Evolutionary conservation across 495 filamentous ascomycete genomes (phyloP), one percentile per base, ranked within the genome.

Genomic region (Staphylotrichum tortipilum): DNA sequence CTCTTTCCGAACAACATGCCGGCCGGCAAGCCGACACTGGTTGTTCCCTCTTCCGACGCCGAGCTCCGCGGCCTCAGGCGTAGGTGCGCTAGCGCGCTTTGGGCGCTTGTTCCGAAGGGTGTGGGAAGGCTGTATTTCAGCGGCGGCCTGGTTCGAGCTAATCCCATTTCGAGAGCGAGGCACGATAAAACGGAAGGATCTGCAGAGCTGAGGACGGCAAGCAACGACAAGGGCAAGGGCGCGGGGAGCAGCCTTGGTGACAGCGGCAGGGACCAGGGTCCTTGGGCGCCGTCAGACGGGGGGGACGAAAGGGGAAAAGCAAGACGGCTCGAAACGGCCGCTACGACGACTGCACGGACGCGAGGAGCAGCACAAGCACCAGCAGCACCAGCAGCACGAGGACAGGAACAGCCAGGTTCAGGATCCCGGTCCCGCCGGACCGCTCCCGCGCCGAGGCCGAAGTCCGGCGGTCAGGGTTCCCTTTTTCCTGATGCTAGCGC

Each of bases 1-100:
- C 68, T 95, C 36, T 94, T 94, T 63, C 89, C 90, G 23, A 79
- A 83, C 69, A 90, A 92, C 68, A 67, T 78, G 49, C 73, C 70
- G 50, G 77, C 70, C 48, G 77, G 69, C 30, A 61, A 65, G 11
- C 60, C 74, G 50, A 67, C 63, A 44, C 62, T 78, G 47, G 52
- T 68, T 22, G 57, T 73, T 23, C 76, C 77, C 46, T 64, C 70
- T 23, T 70, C 67, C 53, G 62, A 71, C 31, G 69, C 72, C 47
- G 66, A 73, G 56, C 62, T 73, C 49, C 66, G 61, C 42, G 72
- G 59, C 29, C 60, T 81, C 51, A 69, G 73, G 49, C 66, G 63
- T 46, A 72, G 65, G 62, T 78, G 76, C 64, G 79, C 78, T 62
- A 71, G 69, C 53, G 67, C 71, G 17, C 49, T 82, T 52, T 70